Percentiles rank a stretch among this genome's conserved stretches.
Conservation (phyloP, 371 early-diverging fungal species). For the Mucor ambiguus region DNA sequence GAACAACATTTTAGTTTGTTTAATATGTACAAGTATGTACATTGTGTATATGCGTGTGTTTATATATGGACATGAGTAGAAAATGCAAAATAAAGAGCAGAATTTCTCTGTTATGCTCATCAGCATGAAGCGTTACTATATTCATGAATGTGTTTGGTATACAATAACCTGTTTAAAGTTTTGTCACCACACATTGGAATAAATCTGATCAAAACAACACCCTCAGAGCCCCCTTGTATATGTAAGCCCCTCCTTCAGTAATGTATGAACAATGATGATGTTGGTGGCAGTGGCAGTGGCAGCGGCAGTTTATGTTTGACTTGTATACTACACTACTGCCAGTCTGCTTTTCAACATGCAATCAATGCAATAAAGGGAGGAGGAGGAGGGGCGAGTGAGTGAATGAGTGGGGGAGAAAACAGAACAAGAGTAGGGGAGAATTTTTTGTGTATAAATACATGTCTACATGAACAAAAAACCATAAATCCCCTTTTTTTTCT, state of each 20-base stretch:
- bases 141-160: neutral
- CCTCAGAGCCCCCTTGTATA: neutral
- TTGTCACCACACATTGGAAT: neutral
- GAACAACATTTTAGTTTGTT: neutral
- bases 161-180: neutral
- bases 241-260: neutral
- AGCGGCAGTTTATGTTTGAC: neutral
- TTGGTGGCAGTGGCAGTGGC: neutral
- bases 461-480: neutral
- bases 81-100: neutral
- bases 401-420: neutral
- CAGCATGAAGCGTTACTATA: neutral
- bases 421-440: neutral
- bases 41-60: neutral
- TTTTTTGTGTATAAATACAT: neutral
- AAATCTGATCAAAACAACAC: neutral
- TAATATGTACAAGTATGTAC: neutral
- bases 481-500: conserved; percentile 11
- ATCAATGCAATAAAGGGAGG: conserved; percentile 18
- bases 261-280: conserved; percentile 4
- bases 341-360: conserved; percentile 15
- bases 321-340: neutral
- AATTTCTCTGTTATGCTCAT: neutral
- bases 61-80: neutral
- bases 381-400: neutral